Evolutionary conservation across 768 basidiomycete genomes (phyloP).

Genomic region (Dacryopinax spathularia): DNA sequence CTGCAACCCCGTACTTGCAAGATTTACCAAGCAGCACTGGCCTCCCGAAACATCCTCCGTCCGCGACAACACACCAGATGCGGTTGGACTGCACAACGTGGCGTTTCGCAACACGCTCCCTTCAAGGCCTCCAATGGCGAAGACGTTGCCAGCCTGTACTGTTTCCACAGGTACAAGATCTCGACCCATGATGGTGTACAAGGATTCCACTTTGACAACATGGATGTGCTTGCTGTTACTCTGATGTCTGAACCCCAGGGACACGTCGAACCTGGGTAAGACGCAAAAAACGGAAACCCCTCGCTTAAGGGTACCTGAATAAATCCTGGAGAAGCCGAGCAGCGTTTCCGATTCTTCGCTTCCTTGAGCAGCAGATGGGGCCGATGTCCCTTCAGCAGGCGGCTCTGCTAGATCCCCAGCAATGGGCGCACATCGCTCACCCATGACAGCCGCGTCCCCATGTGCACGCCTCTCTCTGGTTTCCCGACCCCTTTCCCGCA

Average conservation of each 20-base stretch:
- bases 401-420: conserved; percentile 12
- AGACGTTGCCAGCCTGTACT: conserved; percentile 86
- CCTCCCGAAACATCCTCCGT: conserved; percentile 7
- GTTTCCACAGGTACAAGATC: conserved; percentile 72
- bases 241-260: conserved; percentile 49
- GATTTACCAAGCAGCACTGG: conserved; percentile 50
- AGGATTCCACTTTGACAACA: conserved; percentile 46
- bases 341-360: conserved; percentile 44
- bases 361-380: conserved; percentile 15
- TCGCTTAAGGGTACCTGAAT: conserved; percentile 66
- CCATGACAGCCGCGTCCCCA: conserved; percentile 16
- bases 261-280: conserved; percentile 70
- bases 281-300: conserved; percentile 56
- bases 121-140: conserved; percentile 79
- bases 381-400: conserved; percentile 14
- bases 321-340: conserved; percentile 86
- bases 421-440: background rate
- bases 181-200: conserved; percentile 97
- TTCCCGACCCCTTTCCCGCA: conserved; percentile 51
- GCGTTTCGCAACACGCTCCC: conserved; percentile 83
- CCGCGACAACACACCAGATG: conserved; percentile 16
- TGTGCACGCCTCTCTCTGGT: conserved; percentile 31
- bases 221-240: conserved; percentile 50
- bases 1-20: conserved; percentile 32
- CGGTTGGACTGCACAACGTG: conserved; percentile 63